phyloP scores from a whole-genome alignment of 78 protist species.

The Planoprotostelium fungivorum region DNA sequence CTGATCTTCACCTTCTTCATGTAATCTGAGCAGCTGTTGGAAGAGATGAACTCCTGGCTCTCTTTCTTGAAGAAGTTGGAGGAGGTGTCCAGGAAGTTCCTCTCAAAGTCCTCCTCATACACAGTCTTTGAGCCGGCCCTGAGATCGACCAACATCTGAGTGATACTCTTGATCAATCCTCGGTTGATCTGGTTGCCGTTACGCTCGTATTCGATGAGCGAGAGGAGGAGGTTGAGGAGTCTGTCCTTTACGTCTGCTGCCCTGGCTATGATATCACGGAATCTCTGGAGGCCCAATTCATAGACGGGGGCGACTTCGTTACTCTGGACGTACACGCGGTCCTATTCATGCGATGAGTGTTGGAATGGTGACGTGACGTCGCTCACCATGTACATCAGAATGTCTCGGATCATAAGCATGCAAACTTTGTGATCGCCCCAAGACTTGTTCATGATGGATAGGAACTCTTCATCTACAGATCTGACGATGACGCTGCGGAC shows the following conservation, averaged over 20 bases:
- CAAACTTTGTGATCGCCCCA: constrained; percentile 80
- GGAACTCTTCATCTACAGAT: constrained; percentile 52
- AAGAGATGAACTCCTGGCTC: constrained; percentile 42
- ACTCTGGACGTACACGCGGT: constrained; percentile 63
- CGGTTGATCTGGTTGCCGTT: constrained; percentile 66
- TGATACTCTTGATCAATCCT: constrained; percentile 44
- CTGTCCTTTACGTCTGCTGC: constrained; percentile 44
- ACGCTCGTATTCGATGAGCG: constrained; percentile 67
- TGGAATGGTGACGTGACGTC: background rate
- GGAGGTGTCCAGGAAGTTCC: constrained; percentile 53
- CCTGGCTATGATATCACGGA: constrained; percentile 64
- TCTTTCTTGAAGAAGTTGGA: constrained; percentile 67
- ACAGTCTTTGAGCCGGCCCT: constrained; percentile 59
- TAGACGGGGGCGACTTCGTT: constrained; percentile 59
- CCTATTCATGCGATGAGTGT: constrained; percentile 8
- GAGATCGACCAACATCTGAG: constrained; percentile 78
- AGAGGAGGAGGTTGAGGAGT: constrained; percentile 41
- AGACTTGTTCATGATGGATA: constrained; percentile 24
- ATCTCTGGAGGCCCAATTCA: constrained; percentile 70
- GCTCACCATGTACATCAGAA: constrained; percentile 85
- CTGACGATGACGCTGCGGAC: constrained; percentile 29
- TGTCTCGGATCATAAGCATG: constrained; percentile 87
- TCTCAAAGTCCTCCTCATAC: constrained; percentile 80
- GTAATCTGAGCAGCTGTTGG: constrained; percentile 75
- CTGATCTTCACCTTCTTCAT: constrained; percentile 44